Evolutionary conservation across 1,139 yeast genomes (phyloP), one percentile per base, ranked within the genome.

Genomic region (Scheffersomyces quercinus): DNA sequence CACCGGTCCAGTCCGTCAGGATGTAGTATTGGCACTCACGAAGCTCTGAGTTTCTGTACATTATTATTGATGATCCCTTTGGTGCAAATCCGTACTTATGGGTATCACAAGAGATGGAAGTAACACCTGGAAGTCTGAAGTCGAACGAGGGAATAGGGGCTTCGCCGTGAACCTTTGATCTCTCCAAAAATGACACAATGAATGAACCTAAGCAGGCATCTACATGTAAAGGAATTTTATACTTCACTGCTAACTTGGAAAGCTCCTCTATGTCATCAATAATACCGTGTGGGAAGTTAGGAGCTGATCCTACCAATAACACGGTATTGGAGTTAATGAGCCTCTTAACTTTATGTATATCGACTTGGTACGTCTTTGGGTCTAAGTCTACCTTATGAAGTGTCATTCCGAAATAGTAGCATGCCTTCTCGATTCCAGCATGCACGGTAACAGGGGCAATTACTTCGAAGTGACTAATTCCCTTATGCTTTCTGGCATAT

Each of bases 1-100:
- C 99, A 37, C 99, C 99, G 7, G 84, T 75, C 99, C 99, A 93
- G 48, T 84, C 88, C 2, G 90, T 73, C 45, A 83, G 77, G 29
- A 91, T 78, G 62, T 85, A 93, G 65, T 93, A 93, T 66, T 93
- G 99, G 56, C 86, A 78, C 53, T 79, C 80, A 44, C 99, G 77
- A 46, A 89, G 73, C 48, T 77, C 74, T 0, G 77, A 59, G 48
- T 75, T 67, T 40, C 97, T 77, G 65, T 93, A 93, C 96, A 93
- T 86, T 54, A 93, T 87, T 33, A 91, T 79, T 0, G 97, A 89
- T 0, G 96, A 86, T 4, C 99, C 99, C 65, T 93, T 93, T 37
- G 99, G 98, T 8, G 98, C 97, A 73, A 91, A 93, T 1, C 98
- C 99, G 60, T 93, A 93, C 65, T 93, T 93, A 73, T 93, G 99